Base-by-base conservation (phyloP, 495 filamentous ascomycete species). In the Lophium mytilinum region DNA sequence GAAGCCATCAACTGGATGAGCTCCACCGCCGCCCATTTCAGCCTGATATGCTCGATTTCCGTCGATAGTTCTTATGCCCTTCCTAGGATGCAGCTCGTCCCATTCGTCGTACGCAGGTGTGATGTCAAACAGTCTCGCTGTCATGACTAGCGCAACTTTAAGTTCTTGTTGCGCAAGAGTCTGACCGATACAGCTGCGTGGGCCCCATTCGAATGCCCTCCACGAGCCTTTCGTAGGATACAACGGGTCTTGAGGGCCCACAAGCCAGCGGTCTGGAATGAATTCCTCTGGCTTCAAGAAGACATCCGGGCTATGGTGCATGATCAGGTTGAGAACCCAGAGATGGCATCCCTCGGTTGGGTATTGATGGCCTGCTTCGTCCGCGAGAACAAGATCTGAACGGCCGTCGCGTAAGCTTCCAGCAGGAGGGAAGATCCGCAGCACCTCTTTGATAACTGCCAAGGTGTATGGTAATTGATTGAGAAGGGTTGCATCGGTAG, bases 141-240 rank as follows among this genome's bases (percentile, higher is more conserved):
- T 74, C 60, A 82, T 55, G 0, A 72, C 75, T 15, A 80, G 37
- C 12, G 75, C 66, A 30, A 79, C 64, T 47, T 69, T 69, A 15
- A 60, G 52, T 24, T 64, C 61, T 30, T 21, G 52, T 15, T 33
- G 34, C 8, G 45, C 56, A 3, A 21, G 76, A 62, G 62, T 82
- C 65, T 81, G 75, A 0, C 81, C 80, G 19, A 83, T 76, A 59
- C 80, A 83, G 17, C 68, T 71, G 4, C 80, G 57, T 10, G 79
- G 75, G 1, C 80, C 80, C 9, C 70, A 39, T 40, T 65, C 62
- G 47, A 65, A 65, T 0, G 62, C 53, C 5, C 62, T 45, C 14
- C 42, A 65, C 0, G 57, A 53, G n/a, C 36, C 51, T 30, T 56
- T 59, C 1, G 0, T 6, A 9, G 60, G 60, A 40, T 58, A 55